Evolutionary conservation across 768 basidiomycete genomes (phyloP).

Genomic region (Exsudoporus frostii): DNA sequence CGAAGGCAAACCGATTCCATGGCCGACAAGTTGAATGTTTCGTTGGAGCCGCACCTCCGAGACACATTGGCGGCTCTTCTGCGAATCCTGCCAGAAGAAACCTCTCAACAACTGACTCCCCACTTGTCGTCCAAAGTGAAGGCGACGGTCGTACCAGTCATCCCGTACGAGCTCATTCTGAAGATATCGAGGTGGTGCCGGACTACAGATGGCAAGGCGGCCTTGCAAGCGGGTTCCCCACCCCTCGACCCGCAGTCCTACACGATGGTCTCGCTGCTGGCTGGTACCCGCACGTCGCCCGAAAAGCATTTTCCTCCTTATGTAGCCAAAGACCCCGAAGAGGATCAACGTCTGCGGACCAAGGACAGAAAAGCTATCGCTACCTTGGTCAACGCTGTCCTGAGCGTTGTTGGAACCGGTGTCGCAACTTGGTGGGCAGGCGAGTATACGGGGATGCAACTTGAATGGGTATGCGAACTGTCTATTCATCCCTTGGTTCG

Average conservation of each 20-base stretch:
- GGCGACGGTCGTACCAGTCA: slow-evolving; percentile 31
- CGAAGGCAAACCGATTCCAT: background rate
- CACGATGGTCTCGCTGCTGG: slow-evolving; percentile 70
- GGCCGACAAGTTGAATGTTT: slow-evolving; percentile 47
- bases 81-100: slow-evolving; percentile 43
- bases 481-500: background rate
- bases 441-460: slow-evolving; percentile 55
- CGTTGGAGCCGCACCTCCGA: slow-evolving; percentile 63
- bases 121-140: slow-evolving; percentile 31
- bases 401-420: slow-evolving; percentile 67
- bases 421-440: slow-evolving; percentile 74
- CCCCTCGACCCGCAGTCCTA: slow-evolving; percentile 54
- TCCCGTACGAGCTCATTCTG: slow-evolving; percentile 60
- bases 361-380: slow-evolving; percentile 67
- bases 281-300: slow-evolving; percentile 76
- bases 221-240: slow-evolving; percentile 39
- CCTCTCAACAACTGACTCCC: slow-evolving; percentile 39
- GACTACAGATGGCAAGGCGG: slow-evolving; percentile 41
- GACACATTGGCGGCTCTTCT: slow-evolving; percentile 46
- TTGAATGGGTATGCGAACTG: slow-evolving; percentile 66
- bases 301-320: slow-evolving; percentile 64
- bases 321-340: slow-evolving; percentile 43
- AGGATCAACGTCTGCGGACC: slow-evolving; percentile 42
- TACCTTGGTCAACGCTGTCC: slow-evolving; percentile 63
- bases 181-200: slow-evolving; percentile 69